Evolutionary conservation across 2,329 filamentous ascomycete genomes (phyloP).

Genomic region (Hortaea sp.): DNA sequence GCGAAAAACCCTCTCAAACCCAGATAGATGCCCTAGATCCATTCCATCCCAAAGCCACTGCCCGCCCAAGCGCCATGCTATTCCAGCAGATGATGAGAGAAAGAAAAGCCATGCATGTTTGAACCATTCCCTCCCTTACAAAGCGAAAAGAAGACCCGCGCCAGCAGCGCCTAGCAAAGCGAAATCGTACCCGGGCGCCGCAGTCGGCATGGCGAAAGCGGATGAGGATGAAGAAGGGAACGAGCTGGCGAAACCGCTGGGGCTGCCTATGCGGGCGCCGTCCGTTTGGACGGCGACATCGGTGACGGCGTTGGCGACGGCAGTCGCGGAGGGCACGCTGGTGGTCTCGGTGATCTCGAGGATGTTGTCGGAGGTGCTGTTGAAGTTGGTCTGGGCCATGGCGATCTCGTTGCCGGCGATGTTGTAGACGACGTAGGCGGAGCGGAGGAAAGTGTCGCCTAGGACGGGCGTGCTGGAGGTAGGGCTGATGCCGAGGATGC

Average conservation of each 20-base stretch:
- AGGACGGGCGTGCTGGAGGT: constrained; percentile 41
- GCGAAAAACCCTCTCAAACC: too few relatives aligned
- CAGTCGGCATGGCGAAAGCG: constrained; percentile 15
- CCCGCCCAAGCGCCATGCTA: neutral
- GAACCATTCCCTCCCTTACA: constrained; percentile 9
- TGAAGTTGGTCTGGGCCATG: constrained; percentile 52
- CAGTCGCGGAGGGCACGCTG: constrained; percentile 44
- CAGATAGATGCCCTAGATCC: too few relatives aligned
- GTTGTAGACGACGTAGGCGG: constrained; percentile 55
- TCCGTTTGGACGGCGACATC: constrained; percentile 33
- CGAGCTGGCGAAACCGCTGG: constrained; percentile 1
- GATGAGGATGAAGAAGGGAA: constrained; percentile 5
- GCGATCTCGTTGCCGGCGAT: constrained; percentile 50
- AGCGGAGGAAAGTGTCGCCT: constrained; percentile 54
- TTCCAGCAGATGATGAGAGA: neutral
- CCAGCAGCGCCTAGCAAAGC: constrained; percentile 19
- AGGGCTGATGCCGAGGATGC: constrained; percentile 44
- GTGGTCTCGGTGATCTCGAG: constrained; percentile 44
- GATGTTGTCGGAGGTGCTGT: constrained; percentile 42
- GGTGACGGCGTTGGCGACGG: constrained; percentile 42
- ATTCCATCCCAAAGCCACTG: too few relatives aligned
- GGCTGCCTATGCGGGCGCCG: constrained; percentile 29
- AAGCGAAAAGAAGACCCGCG: constrained; percentile 16
- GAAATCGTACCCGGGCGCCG: constrained; percentile 15
- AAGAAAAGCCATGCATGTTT: neutral